These are phyloP conservation scores for Cubamyces lactineus DNA, from an alignment of 768 basidiomycete genomes.

Conservation along the genomic window DNA sequence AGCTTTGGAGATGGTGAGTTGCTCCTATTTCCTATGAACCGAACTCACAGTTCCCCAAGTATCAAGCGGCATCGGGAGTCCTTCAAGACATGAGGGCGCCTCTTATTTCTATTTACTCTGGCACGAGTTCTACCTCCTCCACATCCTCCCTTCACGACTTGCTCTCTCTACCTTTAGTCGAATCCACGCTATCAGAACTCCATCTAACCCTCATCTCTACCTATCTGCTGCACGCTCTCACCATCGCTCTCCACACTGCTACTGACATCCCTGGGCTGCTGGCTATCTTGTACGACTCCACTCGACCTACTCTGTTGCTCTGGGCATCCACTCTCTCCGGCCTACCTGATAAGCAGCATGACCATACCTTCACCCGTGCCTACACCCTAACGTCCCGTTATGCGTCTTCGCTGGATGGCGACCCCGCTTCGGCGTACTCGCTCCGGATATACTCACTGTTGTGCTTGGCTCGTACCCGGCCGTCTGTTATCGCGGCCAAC, in stretches of 20 bases:
- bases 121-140: not conserved
- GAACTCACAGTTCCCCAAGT: conserved; percentile 41
- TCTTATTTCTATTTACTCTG: conserved; percentile 39
- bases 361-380: conserved; percentile 59
- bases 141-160: conserved; percentile 29
- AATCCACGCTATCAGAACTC: conserved; percentile 33
- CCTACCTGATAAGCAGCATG: conserved; percentile 56
- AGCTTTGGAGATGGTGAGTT: conserved; percentile 69
- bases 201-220: conserved; percentile 60
- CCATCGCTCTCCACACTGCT: conserved; percentile 38
- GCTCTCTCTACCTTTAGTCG: conserved; percentile 50
- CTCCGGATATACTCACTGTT: conserved; percentile 50
- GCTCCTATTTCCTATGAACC: not conserved
- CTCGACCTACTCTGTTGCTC: conserved; percentile 44
- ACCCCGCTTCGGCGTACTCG: conserved; percentile 36
- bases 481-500: conserved; percentile 49
- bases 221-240: conserved; percentile 60
- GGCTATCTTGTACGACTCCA: conserved; percentile 34
- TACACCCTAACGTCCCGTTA: conserved; percentile 55
- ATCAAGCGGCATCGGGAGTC: conserved; percentile 50
- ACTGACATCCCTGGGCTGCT: conserved; percentile 34
- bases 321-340: conserved; percentile 54
- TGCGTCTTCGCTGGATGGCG: conserved; percentile 34
- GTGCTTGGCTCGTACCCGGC: conserved; percentile 49
- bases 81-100: conserved; percentile 51